phyloP scores from a whole-genome alignment of 129 eudicot genomes.

The Calendula officinalis region DNA sequence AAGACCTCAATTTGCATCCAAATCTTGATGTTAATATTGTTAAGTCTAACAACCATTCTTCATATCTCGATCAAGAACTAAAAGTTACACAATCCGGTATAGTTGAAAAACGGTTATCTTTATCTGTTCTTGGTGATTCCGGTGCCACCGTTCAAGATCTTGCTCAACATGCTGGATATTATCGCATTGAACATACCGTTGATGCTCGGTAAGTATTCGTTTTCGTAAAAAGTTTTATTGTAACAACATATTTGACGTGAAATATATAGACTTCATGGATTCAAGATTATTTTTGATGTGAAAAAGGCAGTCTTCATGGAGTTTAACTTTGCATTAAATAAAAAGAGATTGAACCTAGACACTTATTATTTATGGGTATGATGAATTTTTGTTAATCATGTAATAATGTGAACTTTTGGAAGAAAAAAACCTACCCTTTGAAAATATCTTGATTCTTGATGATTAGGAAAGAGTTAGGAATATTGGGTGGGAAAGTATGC shows the following conservation, averaged over 20 bases:
- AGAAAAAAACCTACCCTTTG: slow-evolving; percentile 22
- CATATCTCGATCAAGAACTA: slow-evolving; percentile 24
- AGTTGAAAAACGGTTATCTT: slow-evolving; percentile 49
- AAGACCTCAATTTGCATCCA: slow-evolving; percentile 69
- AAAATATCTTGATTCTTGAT: slow-evolving; percentile 24
- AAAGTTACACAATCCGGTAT: slow-evolving; percentile 29
- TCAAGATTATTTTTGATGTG: not conserved
- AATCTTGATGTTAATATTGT: slow-evolving; percentile 49
- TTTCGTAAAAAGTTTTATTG: not conserved
- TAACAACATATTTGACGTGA: slow-evolving; percentile 12
- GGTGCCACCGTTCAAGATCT: slow-evolving; percentile 54
- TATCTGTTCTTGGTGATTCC: slow-evolving; percentile 44
- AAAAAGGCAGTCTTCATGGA: slow-evolving; percentile 6
- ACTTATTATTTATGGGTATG: not conserved
- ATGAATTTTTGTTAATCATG: slow-evolving; percentile 1
- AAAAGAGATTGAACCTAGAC: not conserved
- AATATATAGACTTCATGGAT: not conserved
- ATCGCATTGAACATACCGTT: slow-evolving; percentile 58
- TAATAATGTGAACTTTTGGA: slow-evolving; percentile 11
- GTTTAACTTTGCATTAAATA: slow-evolving; percentile 14
- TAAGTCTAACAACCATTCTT: slow-evolving; percentile 2
- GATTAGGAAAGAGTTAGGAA: slow-evolving; percentile 29
- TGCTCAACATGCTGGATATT: slow-evolving; percentile 93
- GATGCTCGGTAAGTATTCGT: slow-evolving; percentile 57
- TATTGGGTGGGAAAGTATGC: slow-evolving; percentile 24